Percentiles rank a stretch among this genome's conserved stretches.
phyloP scores from a whole-genome alignment of 1,284 basidiomycete species.

The Meira nashicola region DNA sequence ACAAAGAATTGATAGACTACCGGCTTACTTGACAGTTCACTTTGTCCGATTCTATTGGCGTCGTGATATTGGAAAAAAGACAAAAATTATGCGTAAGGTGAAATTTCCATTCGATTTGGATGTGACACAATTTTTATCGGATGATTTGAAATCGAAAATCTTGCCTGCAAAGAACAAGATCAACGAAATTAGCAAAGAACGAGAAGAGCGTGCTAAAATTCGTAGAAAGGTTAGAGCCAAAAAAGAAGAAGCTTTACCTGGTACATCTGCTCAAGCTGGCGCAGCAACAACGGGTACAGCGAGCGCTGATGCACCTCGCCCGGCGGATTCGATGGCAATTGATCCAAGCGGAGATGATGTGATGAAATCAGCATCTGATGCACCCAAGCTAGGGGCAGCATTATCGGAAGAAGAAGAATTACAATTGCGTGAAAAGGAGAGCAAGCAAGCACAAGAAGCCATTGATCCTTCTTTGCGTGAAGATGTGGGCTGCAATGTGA shows the following conservation, averaged over 20 bases:
- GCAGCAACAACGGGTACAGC: conserved; percentile 21
- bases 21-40: conserved; percentile 74
- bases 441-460: conserved; percentile 53
- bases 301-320: conserved; percentile 59
- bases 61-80: conserved; percentile 65
- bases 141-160: conserved; percentile 70
- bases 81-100: conserved; percentile 70
- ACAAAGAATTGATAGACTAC: conserved; percentile 76
- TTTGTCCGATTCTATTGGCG: conserved; percentile 97
- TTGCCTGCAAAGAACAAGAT: conserved; percentile 67
- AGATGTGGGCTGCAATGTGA: conserved; percentile 69
- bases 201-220: conserved; percentile 76
- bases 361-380: conserved; percentile 20
- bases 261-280: conserved; percentile 13
- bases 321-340: conserved; percentile 51
- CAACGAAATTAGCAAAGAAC: conserved; percentile 74
- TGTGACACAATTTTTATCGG: conserved; percentile 73
- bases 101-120: conserved; percentile 86
- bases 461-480: conserved; percentile 64
- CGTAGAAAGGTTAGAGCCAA: conserved; percentile 67
- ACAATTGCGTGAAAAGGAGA: conserved; percentile 51
- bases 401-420: conserved; percentile 65
- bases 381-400: conserved; percentile 45
- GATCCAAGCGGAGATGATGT: background rate
- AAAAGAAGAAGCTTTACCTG: conserved; percentile 41